These are phyloP conservation scores for Triticum turgidum DNA, from an alignment of 176 grass and related monocot genomes.

Conservation along the genomic window DNA sequence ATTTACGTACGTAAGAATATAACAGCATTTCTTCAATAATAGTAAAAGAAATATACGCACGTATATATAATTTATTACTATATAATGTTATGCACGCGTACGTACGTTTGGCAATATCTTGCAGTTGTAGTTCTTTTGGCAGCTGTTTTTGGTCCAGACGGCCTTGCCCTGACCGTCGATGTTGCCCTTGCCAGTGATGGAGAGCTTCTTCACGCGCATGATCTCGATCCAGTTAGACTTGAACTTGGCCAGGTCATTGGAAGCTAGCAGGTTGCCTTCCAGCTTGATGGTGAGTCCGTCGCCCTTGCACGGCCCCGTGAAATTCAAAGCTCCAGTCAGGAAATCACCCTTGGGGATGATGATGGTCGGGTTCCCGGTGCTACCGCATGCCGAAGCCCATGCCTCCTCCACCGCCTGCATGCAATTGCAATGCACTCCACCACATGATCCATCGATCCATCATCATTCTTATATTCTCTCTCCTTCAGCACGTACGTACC, in stretches of 20 bases:
- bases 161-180: constrained; percentile 56
- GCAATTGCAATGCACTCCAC: background rate
- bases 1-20: background rate
- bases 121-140: constrained; percentile 47
- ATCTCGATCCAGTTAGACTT: constrained; percentile 57
- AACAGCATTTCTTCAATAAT: too few species aligned
- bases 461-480: too few species aligned
- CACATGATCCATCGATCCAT: background rate
- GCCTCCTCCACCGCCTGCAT: constrained; percentile 29
- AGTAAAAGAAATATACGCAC: too few species aligned
- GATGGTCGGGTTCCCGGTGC: constrained; percentile 31
- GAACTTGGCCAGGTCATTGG: constrained; percentile 38
- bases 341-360: constrained; percentile 40
- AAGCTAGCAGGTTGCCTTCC: constrained; percentile 46
- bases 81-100: background rate
- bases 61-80: background rate
- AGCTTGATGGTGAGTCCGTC: constrained; percentile 33
- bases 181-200: constrained; percentile 38
- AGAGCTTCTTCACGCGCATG: constrained; percentile 35
- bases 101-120: constrained; percentile 59
- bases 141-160: constrained; percentile 53
- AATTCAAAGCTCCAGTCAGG: constrained; percentile 33
- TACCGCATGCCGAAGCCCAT: constrained; percentile 40
- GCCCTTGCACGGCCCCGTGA: constrained; percentile 62
- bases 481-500: background rate